phyloP scores from a whole-genome alignment of 1,284 basidiomycete species.

The Malassezia caprae region DNA sequence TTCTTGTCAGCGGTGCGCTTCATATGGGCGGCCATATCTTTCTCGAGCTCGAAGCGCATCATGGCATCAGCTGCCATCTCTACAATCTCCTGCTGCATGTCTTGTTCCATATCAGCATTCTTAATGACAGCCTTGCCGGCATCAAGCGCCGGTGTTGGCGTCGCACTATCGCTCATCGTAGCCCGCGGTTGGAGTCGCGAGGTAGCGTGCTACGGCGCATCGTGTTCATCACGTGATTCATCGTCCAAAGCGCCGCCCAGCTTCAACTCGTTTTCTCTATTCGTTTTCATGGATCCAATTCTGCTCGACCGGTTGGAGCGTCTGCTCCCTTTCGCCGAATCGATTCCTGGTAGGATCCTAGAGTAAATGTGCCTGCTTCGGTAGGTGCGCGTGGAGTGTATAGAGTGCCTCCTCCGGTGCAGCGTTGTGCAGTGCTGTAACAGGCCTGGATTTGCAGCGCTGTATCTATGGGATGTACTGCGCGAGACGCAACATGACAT shows the following conservation, averaged over 20 bases:
- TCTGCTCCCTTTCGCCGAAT: slow-evolving; percentile 8
- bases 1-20: slow-evolving; percentile 93
- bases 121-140: slow-evolving; percentile 67
- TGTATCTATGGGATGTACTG: background rate
- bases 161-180: background rate
- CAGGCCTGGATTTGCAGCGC: slow-evolving; percentile 9
- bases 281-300: slow-evolving; percentile 12
- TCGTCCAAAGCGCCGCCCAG: background rate
- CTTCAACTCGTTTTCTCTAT: background rate
- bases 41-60: slow-evolving; percentile 84
- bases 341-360: slow-evolving; percentile 23
- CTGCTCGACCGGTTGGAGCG: slow-evolving; percentile 17
- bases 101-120: slow-evolving; percentile 91
- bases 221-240: background rate
- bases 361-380: background rate
- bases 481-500: slow-evolving; percentile 5
- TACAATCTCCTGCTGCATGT: slow-evolving; percentile 86
- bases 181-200: background rate
- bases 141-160: background rate
- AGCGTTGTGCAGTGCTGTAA: slow-evolving; percentile 15
- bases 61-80: slow-evolving; percentile 75
- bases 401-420: background rate
- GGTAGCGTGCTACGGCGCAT: background rate
- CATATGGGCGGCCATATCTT: slow-evolving; percentile 89
- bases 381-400: background rate